Base-by-base conservation (phyloP, 352 stramenopile genomes). In the Pythium biforme region DNA sequence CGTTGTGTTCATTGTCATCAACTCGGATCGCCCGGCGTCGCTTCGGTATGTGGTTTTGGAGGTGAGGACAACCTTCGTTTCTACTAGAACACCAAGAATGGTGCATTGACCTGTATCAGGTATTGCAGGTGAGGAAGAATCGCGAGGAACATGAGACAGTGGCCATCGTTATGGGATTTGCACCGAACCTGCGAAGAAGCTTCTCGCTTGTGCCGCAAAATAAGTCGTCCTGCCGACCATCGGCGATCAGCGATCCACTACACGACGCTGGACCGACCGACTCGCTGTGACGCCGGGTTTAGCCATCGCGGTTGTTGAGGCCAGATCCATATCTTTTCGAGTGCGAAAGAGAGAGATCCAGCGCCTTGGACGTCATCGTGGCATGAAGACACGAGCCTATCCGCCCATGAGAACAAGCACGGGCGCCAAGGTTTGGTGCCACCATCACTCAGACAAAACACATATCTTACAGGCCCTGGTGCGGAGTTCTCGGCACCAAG, bases 11-110 rank as follows among this genome's bases (percentile, higher is more conserved):
- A 43, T 43, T 43, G 8, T 43, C 14, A 43, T 19, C 37, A 20
- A 2, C 31, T 34, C 31, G 31, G 31, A 34, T 34, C 10, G 5
- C 5, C 5, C 31, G 41, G 26, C 47, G 47, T 54, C 47, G 47
- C 25, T 54, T 54, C 15, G 25, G 45, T 52, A 52, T 52, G 23
- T 9, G 25, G n/a, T 52, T 3, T 52, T 52, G 23, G 45, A 33
- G 37, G n/a, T n/a, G n/a, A n/a, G n/a, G n/a, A n/a, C n/a, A n/a
- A n/a, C n/a, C n/a, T n/a, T n/a, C n/a, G n/a, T 34, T 34, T 34
- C 31, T 34, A 34, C 31, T 10, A 10, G 31, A 10, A 34, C 10
- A 34, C 31, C 37, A 43, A 14, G 15, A 43, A 3, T 43, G 1
- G 37, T 43, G 37, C 17, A 43, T 14, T 43, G 37, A 17, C 14